Conservation (phyloP, 345 rosid genomes). For the Kandelia obovata region DNA sequence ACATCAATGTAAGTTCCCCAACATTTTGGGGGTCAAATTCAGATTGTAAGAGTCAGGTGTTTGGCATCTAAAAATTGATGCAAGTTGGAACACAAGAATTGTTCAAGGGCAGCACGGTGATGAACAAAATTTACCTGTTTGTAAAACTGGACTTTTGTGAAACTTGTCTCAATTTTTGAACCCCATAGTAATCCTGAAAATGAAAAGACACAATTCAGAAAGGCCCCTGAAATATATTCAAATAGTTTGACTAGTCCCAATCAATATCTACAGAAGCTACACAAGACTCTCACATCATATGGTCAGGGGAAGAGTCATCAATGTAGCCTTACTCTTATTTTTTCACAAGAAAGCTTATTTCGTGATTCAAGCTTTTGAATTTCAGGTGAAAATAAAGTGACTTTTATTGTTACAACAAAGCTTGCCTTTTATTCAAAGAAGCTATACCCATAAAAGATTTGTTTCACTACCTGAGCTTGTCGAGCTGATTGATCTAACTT, state of each 20-base stretch:
- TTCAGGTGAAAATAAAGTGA: too few species aligned
- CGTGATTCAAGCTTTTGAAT: too few species aligned
- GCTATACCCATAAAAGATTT: too few species aligned
- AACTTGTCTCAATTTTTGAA: conserved; percentile 72
- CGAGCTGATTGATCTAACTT: conserved; percentile 62
- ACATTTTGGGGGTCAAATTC: neutral
- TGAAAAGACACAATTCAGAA: conserved; percentile 8
- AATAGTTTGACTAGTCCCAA: neutral
- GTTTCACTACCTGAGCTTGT: conserved; percentile 45
- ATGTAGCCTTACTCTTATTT: too few species aligned
- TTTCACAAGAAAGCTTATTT: too few species aligned
- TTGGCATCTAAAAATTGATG: neutral
- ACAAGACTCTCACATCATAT: too few species aligned
- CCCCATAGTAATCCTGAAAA: conserved; percentile 78
- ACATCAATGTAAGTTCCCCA: neutral
- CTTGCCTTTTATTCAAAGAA: too few species aligned
- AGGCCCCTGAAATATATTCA: neutral
- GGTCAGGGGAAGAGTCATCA: too few species aligned
- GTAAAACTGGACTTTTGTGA: conserved; percentile 62
- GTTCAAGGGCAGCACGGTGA: too few species aligned
- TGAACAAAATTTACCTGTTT: conserved; percentile 55
- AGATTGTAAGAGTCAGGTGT: neutral
- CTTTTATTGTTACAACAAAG: too few species aligned
- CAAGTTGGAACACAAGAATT: neutral
- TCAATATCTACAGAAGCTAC: too few species aligned